Evolutionary conservation across 163 green algal genomes (phyloP).

Genomic region (Chlorella variabilis): DNA sequence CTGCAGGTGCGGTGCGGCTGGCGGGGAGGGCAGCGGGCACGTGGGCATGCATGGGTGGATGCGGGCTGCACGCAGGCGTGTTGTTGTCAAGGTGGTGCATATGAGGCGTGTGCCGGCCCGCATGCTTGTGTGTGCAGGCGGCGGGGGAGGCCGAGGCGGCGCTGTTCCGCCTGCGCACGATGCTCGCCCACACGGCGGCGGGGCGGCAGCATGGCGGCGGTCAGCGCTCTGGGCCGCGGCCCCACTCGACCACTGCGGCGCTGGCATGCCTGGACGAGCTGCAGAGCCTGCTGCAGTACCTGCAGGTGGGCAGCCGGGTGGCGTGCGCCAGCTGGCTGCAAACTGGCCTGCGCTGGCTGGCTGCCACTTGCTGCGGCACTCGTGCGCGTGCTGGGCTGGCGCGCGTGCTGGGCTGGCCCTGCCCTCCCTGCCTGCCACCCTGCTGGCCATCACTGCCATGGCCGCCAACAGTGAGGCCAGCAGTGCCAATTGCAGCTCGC

Average conservation of each 20-base stretch:
- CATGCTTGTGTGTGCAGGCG: not conserved
- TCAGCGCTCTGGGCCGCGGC: not conserved
- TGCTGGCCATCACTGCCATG: too few relatives aligned
- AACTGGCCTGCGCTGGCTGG: not conserved
- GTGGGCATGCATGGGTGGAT: too few relatives aligned
- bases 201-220: not conserved
- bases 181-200: conserved; percentile 23
- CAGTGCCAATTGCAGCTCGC: too few relatives aligned
- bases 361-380: not conserved
- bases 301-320: conserved; percentile 9
- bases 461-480: too few relatives aligned
- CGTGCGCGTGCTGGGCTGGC: not conserved
- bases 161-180: conserved; percentile 29
- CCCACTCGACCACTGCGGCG: not conserved
- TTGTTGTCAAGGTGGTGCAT: too few relatives aligned
- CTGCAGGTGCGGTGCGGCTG: conserved; percentile 34
- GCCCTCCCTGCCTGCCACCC: too few relatives aligned
- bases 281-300: conserved; percentile 15
- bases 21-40: too few relatives aligned
- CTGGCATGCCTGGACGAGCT: conserved; percentile 54
- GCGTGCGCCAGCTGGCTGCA: not conserved
- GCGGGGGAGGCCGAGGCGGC: conserved; percentile 21
- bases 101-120: not conserved
- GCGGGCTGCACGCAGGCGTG: too few relatives aligned
- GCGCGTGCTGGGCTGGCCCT: too few relatives aligned